A percentile compares a stretch with the other conserved stretches of the same genome.
These are phyloP conservation scores for Xylariaceae sp. DNA, from an alignment of 2,329 filamentous ascomycete genomes.

Conservation along the genomic window DNA sequence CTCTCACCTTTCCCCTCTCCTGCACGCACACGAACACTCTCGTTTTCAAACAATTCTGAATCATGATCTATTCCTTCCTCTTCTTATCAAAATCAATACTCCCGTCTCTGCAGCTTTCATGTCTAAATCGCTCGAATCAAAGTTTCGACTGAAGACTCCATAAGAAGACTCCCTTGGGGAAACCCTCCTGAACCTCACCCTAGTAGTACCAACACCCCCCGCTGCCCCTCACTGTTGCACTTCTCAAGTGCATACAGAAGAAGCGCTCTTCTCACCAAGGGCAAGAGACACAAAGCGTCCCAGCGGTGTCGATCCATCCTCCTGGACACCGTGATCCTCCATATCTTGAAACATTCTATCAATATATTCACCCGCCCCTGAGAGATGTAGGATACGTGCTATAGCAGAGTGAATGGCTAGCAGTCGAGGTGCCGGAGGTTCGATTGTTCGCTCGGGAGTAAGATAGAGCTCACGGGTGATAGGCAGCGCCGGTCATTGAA, in stretches of 20 bases:
- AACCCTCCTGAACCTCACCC: no score
- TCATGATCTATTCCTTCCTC: no score
- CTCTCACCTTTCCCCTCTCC: no score
- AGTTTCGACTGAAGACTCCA: no score
- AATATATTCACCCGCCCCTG: constrained; percentile 30
- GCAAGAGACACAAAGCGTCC: constrained; percentile 8
- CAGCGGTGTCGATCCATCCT: constrained; percentile 16
- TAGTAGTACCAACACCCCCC: no score
- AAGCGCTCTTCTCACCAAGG: constrained; percentile 6
- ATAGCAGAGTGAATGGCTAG: constrained; percentile 31
- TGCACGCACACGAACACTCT: no score
- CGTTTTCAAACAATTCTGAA: no score
- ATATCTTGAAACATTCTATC: constrained; percentile 25
- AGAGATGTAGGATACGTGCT: constrained; percentile 30
- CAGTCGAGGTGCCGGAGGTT: constrained; percentile 29
- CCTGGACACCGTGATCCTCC: constrained; percentile 12
- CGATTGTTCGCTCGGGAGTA: constrained; percentile 21
- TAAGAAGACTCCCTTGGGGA: no score
- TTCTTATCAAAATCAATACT: no score
- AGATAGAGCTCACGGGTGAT: constrained; percentile 27
- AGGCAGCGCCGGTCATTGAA: constrained; percentile 20
- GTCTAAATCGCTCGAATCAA: no score
- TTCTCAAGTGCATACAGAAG: constrained; percentile 6
- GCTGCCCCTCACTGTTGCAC: constrained; percentile 3
- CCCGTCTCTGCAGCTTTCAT: no score